Evolutionary conservation across 768 basidiomycete species (phyloP).

Genomic region (Sutorius australiensis): DNA sequence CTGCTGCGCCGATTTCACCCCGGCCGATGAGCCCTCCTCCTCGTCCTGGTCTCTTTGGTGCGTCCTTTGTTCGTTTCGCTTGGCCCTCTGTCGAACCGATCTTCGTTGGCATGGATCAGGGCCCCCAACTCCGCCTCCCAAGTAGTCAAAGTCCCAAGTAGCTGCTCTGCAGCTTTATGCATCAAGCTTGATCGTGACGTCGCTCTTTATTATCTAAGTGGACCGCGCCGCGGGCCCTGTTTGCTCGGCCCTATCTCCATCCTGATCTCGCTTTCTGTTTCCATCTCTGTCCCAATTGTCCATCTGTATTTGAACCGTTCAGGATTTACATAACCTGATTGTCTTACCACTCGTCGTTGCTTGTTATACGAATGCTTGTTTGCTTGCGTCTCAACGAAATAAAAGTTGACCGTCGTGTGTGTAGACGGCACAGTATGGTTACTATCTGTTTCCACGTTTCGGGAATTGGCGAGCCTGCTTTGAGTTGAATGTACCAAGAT

Average conservation of each 20-base stretch:
- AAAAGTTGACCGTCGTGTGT: too few relatives aligned
- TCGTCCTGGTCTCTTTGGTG: conserved; percentile 67
- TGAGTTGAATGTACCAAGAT: too few relatives aligned
- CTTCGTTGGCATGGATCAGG: conserved; percentile 24
- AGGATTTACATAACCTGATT: background rate
- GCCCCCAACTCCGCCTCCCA: conserved; percentile 45
- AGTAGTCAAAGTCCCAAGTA: conserved; percentile 23
- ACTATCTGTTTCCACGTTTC: too few relatives aligned
- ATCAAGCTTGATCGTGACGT: too few relatives aligned
- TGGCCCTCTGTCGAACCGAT: background rate
- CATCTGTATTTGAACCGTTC: conserved; percentile 4
- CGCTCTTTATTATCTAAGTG: too few relatives aligned
- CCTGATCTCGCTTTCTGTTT: background rate
- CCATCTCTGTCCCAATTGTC: background rate
- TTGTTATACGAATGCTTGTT: conserved; percentile 1
- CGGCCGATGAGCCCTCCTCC: too few relatives aligned
- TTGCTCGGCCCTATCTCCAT: too few relatives aligned
- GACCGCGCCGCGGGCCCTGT: too few relatives aligned
- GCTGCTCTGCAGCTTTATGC: too few relatives aligned
- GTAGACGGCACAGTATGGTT: too few relatives aligned
- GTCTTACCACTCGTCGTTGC: background rate
- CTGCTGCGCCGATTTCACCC: too few relatives aligned
- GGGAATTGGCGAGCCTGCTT: too few relatives aligned
- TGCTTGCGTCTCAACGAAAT: background rate
- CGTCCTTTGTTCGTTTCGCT: background rate